Evolutionary conservation across 331 rosid species (phyloP).

Genomic region (Spiraea crenata): DNA sequence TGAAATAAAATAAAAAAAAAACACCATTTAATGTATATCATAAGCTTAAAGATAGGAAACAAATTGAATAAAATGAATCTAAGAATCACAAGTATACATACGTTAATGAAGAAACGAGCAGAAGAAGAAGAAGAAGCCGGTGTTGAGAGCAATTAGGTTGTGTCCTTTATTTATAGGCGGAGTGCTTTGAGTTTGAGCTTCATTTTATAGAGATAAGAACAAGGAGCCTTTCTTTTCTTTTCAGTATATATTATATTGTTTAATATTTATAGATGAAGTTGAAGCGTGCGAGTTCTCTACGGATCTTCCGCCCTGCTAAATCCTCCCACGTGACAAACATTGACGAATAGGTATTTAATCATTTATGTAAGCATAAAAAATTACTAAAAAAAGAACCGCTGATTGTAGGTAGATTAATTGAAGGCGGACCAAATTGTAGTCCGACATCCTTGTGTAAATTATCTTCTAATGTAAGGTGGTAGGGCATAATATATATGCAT

Average conservation of each 20-base stretch:
- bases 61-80: background rate
- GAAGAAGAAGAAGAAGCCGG: too few relatives aligned
- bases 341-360: background rate
- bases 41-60: background rate
- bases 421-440: background rate
- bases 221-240: background rate
- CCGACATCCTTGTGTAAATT: background rate
- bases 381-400: too few relatives aligned
- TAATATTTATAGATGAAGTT: background rate
- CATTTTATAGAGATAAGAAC: constrained; percentile 28
- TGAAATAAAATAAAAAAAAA: background rate
- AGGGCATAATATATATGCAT: too few relatives aligned
- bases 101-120: background rate
- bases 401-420: background rate
- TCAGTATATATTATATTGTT: background rate
- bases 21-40: background rate
- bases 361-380: background rate
- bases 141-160: background rate
- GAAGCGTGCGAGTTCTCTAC: constrained; percentile 10
- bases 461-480: too few relatives aligned
- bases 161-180: background rate
- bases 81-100: background rate
- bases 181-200: background rate
- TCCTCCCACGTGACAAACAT: background rate
- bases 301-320: background rate